phyloP scores from a whole-genome alignment of 2,329 filamentous ascomycete genomes.

The Fusarium coffeatum region DNA sequence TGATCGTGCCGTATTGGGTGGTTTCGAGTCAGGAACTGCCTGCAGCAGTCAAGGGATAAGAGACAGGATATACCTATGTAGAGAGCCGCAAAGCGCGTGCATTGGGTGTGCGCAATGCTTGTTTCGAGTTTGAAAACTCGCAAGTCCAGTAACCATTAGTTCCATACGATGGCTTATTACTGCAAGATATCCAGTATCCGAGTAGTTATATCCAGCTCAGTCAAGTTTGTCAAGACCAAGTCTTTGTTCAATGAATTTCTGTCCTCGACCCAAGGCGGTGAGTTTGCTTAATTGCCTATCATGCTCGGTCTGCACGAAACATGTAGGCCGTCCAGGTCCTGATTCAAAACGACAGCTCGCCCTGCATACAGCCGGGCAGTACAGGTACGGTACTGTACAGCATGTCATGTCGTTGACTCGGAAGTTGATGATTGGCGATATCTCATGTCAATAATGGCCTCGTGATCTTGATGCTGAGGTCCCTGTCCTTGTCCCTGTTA shows the following conservation, averaged over 20 bases:
- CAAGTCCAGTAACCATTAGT: background rate
- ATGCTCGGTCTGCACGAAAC: constrained; percentile 14
- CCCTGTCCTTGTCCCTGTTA: constrained; percentile 24
- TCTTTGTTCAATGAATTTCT: background rate
- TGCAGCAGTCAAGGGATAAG: constrained; percentile 7
- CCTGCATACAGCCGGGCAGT: constrained; percentile 31
- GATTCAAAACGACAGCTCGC: constrained; percentile 33
- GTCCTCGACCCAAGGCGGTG: constrained; percentile 19
- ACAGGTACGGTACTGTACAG: background rate
- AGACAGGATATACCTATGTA: constrained; percentile 4
- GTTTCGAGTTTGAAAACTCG: background rate
- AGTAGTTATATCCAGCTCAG: background rate
- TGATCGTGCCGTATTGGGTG: constrained; percentile 27
- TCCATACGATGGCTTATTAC: background rate
- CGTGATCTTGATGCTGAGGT: constrained; percentile 26
- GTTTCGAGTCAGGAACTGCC: constrained; percentile 26
- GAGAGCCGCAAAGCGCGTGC: constrained; percentile 31
- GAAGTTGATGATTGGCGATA: constrained; percentile 37
- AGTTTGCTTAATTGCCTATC: constrained; percentile 1
- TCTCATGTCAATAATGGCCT: constrained; percentile 11
- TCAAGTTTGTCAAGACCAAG: background rate
- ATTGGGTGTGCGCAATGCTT: background rate
- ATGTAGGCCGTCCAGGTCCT: background rate
- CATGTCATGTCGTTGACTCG: constrained; percentile 11
- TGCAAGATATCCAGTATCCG: background rate